These are phyloP conservation scores for Tagetes erecta DNA, from an alignment of 129 eudicot genomes.

Conservation along the genomic window DNA sequence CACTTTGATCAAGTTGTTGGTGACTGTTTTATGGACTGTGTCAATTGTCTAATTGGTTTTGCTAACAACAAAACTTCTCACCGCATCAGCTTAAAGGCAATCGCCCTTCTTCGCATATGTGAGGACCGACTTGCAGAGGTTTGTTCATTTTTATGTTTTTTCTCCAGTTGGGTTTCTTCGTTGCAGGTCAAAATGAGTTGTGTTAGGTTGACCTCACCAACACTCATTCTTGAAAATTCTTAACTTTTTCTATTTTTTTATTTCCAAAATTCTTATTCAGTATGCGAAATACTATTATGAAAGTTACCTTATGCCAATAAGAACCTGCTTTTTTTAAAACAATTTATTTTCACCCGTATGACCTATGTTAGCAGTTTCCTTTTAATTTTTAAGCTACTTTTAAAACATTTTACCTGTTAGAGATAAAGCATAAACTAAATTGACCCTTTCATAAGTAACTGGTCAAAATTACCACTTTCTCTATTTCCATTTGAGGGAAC, in stretches of 20 bases:
- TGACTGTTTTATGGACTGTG: constrained; percentile 97
- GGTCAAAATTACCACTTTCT: background rate
- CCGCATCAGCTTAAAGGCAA: constrained; percentile 95
- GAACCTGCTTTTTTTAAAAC: background rate
- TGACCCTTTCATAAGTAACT: background rate
- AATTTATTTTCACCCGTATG: background rate
- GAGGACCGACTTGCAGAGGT: constrained; percentile 99
- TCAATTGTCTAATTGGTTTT: constrained; percentile 94
- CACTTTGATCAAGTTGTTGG: constrained; percentile 99
- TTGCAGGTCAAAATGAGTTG: background rate
- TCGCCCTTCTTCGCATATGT: constrained; percentile 96
- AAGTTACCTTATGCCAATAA: background rate
- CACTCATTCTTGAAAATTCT: background rate
- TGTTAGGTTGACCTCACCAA: background rate
- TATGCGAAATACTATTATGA: background rate
- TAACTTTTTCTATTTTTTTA: background rate
- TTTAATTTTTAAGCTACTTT: background rate
- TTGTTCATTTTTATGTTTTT: constrained; percentile 21
- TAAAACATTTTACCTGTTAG: background rate
- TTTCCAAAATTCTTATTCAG: background rate
- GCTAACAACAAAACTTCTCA: constrained; percentile 94
- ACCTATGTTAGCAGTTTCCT: background rate
- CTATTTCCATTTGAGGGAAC: constrained; percentile 6
- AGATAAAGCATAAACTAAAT: background rate
- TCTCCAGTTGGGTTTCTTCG: background rate